These are phyloP conservation scores for Colletotrichum nymphaeae DNA, from an alignment of 2,329 filamentous ascomycete genomes.

Conservation along the genomic window DNA sequence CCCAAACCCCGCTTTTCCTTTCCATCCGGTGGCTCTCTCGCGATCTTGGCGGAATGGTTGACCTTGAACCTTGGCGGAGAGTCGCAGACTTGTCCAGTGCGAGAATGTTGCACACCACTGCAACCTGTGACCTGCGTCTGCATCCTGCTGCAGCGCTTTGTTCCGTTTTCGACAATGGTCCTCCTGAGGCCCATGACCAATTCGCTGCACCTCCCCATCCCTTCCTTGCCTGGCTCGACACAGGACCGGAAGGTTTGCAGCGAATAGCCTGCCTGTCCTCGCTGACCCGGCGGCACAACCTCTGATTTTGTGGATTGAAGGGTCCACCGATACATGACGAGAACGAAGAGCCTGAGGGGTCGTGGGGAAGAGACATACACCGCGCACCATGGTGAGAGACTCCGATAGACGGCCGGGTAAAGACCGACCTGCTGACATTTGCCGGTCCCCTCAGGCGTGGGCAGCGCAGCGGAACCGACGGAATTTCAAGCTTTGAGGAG, in stretches of 20 bases:
- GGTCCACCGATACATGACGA: slow-evolving; percentile 13
- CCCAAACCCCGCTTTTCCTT: slow-evolving; percentile 21
- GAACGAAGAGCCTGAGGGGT: slow-evolving; percentile 8
- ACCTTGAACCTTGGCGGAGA: slow-evolving; percentile 18
- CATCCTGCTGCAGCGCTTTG: background rate
- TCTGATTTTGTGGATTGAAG: slow-evolving; percentile 12
- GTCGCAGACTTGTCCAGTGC: background rate
- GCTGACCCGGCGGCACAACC: slow-evolving; percentile 13
- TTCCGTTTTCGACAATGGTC: background rate
- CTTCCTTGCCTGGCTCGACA: slow-evolving; percentile 1
- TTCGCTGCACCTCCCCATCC: background rate
- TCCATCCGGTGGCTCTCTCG: slow-evolving; percentile 17
- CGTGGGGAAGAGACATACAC: background rate
- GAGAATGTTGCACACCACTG: slow-evolving; percentile 13
- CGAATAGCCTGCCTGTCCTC: background rate
- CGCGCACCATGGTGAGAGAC: background rate
- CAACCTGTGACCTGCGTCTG: slow-evolving; percentile 4
- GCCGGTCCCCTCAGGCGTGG: background rate
- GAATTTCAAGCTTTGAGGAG: background rate
- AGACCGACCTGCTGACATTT: background rate
- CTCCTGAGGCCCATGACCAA: background rate
- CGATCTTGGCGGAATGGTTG: slow-evolving; percentile 19
- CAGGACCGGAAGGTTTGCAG: background rate
- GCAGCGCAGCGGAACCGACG: background rate
- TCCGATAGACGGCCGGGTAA: slow-evolving; percentile 28